Percentiles rank a stretch among this genome's conserved stretches.
These are phyloP conservation scores for Colletotrichum cuscutae DNA, from an alignment of 2,329 filamentous ascomycete species.

Conservation along the genomic window DNA sequence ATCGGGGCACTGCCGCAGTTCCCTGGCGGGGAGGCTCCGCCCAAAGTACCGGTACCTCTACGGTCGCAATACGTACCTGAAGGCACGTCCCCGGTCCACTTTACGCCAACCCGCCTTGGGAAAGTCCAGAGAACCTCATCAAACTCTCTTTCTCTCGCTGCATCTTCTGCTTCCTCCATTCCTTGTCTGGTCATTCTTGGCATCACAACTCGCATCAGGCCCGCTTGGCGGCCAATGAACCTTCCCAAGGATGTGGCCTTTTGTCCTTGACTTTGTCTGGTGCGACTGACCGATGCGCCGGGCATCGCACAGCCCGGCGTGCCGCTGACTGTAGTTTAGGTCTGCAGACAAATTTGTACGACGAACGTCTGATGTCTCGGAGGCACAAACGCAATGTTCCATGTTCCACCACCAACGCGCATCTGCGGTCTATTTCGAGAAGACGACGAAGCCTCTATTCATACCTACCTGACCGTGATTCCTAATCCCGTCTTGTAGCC, in stretches of 20 bases:
- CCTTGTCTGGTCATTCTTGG: background rate
- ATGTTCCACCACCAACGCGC: background rate
- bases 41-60: conserved; percentile 27
- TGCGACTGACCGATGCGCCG: background rate
- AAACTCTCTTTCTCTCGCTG: background rate
- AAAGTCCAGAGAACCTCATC: conserved; percentile 18
- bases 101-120: conserved; percentile 6
- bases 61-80: background rate
- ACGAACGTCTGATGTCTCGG: background rate
- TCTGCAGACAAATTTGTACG: background rate
- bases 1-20: background rate
- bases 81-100: background rate
- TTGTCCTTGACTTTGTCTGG: background rate
- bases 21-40: conserved; percentile 21
- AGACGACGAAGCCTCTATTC: conserved; percentile 2
- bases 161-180: background rate
- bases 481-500: background rate
- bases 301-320: conserved; percentile 17
- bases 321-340: background rate
- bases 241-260: background rate
- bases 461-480: background rate
- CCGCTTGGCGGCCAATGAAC: conserved; percentile 12
- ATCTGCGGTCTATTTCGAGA: conserved; percentile 20
- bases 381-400: conserved; percentile 3
- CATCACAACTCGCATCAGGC: background rate